Base-by-base conservation (phyloP, 179 eudicot species). In the Sideroxylon spinosum region DNA sequence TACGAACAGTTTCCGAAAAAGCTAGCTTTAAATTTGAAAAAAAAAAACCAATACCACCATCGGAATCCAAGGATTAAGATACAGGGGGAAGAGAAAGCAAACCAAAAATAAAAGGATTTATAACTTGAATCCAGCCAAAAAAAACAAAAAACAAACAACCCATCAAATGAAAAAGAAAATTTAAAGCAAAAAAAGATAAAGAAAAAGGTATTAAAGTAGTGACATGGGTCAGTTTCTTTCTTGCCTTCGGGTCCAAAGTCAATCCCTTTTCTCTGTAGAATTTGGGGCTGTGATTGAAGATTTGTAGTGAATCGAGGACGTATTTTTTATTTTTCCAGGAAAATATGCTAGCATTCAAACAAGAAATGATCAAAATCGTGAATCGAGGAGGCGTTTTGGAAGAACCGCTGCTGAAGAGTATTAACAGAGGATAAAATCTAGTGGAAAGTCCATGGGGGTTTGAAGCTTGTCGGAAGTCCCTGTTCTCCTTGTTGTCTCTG, bases 1-100 rank as follows among this genome's bases (percentile, higher is more conserved):
- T 68, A 59, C 17, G 57, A 78, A 75, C 81, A 78, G 52, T 71
- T 48, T n/a, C 67, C 69, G 60, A 69, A 78, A 84, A 84, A 84
- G 86, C 22, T 68, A 55, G 74, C 82, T 76, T 84, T 81, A 60
- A 11, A 57, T 48, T 52, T 44, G 6, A 23, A 16, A 49, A 78
- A 73, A 46, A 44, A 55, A 55, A 60, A 73, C 48, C 73, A 73
- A 22, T 17, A 65, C 61, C 72, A 69, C 75, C 79, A 14, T 71
- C 73, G 62, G 79, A 70, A 80, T 63, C 72, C 78, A 84, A 81
- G 81, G 59, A 48, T 67, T 57, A 13, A 74, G 70, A 78, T 75
- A 44, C 66, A 69, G 68, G 46, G 76, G 73, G 63, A 20, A 72
- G 68, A 55, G 52, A 71, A 62, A 56, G 48, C 48, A 56, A 53